Evolutionary conservation across 495 filamentous ascomycete species (phyloP).

Genomic region (Penicillium daleae): DNA sequence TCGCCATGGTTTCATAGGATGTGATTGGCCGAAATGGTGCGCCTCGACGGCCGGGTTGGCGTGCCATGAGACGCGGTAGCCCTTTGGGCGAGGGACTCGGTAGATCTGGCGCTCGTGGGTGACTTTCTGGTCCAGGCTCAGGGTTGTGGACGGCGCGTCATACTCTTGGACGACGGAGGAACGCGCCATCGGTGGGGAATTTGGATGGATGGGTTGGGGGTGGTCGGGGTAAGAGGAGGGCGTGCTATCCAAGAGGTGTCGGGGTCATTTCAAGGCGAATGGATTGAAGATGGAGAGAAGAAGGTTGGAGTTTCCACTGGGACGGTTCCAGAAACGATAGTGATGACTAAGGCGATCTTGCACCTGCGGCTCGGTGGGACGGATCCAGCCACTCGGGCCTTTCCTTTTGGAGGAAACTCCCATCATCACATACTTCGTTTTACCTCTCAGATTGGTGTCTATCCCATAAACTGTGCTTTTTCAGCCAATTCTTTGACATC

Average conservation of each 20-base stretch:
- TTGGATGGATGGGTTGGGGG: constrained; percentile 5
- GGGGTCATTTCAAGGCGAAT: constrained; percentile 21
- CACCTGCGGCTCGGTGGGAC: not conserved
- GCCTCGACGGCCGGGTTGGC: constrained; percentile 93
- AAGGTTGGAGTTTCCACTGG: constrained; percentile 5
- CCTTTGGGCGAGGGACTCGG: constrained; percentile 75
- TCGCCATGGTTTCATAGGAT: constrained; percentile 99
- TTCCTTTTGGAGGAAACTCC: too few species aligned
- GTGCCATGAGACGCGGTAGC: constrained; percentile 95
- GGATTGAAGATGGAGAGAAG: constrained; percentile 9
- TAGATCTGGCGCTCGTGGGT: constrained; percentile 68
- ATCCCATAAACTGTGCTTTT: not conserved
- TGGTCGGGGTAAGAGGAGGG: not conserved
- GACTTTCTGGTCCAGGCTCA: constrained; percentile 66
- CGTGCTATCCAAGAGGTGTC: constrained; percentile 9
- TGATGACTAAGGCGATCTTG: constrained; percentile 24
- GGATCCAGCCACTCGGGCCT: not conserved
- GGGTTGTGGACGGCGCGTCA: constrained; percentile 61
- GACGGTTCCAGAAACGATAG: constrained; percentile 12
- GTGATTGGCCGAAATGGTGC: constrained; percentile 91
- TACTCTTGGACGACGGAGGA: constrained; percentile 73
- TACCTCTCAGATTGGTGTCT: not conserved
- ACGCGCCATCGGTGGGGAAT: constrained; percentile 43
- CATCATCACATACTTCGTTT: not conserved
- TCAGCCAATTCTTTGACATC: not conserved